These are phyloP conservation scores for Physaria fendleri DNA, from an alignment of 345 rosid genomes.

Conservation along the genomic window DNA sequence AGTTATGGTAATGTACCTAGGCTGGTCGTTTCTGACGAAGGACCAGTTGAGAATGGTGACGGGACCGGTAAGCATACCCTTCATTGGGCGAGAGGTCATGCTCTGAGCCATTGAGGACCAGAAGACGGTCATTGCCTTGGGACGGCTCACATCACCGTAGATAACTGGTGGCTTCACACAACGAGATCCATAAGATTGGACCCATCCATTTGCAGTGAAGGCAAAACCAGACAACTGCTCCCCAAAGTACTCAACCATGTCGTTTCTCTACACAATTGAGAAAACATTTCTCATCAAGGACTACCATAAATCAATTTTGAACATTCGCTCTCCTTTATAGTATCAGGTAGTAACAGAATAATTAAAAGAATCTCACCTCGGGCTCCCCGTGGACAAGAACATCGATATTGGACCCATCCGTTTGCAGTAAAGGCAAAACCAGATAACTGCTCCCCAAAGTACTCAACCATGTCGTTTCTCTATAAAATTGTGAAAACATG, in stretches of 20 bases:
- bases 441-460: slow-evolving; percentile 96
- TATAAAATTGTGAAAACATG: slow-evolving; percentile 27
- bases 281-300: neutral
- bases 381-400: slow-evolving; percentile 99
- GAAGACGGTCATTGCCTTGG: slow-evolving; percentile 95
- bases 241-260: slow-evolving; percentile 99
- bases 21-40: slow-evolving; percentile 96
- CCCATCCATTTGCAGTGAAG: slow-evolving; percentile 96
- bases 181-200: slow-evolving; percentile 95
- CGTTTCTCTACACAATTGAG: slow-evolving; percentile 63
- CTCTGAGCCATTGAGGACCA: slow-evolving; percentile 94
- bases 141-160: slow-evolving; percentile 99
- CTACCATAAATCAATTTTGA: neutral
- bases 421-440: slow-evolving; percentile 93
- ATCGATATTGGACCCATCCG: slow-evolving; percentile 99
- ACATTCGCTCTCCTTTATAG: neutral
- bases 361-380: slow-evolving; percentile 44
- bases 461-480: slow-evolving; percentile 99
- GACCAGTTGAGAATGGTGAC: slow-evolving; percentile 99
- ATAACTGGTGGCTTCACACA: slow-evolving; percentile 98
- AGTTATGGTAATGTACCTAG: slow-evolving; percentile 91
- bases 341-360: neutral
- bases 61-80: slow-evolving; percentile 99
- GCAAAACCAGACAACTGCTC: slow-evolving; percentile 97
- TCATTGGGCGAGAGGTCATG: slow-evolving; percentile 97